Evolutionary conservation across 441 rosid genomes (phyloP).

Genomic region (Monsonia emarginata): DNA sequence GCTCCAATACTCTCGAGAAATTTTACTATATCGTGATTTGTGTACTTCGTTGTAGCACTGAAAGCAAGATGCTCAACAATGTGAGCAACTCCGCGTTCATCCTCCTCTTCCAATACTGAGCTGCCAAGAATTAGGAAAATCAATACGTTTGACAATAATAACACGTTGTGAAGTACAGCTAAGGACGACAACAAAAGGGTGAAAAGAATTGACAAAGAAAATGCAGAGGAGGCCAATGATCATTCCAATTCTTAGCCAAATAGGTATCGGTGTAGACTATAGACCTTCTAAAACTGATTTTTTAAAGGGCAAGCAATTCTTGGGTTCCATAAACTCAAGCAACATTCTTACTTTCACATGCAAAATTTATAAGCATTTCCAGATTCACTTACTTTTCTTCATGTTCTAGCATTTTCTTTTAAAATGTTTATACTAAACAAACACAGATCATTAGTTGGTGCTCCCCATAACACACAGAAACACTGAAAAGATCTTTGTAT

Average conservation of each 20-base stretch:
- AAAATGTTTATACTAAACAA: neutral
- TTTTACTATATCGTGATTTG: slow-evolving; percentile 83
- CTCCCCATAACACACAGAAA: neutral
- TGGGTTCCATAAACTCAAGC: neutral
- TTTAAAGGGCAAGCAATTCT: neutral
- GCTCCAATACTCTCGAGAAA: slow-evolving; percentile 95
- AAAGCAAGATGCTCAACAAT: slow-evolving; percentile 92
- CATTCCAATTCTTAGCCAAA: neutral
- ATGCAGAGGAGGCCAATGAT: neutral
- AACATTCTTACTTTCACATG: neutral
- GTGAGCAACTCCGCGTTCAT: slow-evolving; percentile 91
- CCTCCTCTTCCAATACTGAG: slow-evolving; percentile 95
- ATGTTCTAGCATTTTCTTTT: neutral
- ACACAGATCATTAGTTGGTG: neutral
- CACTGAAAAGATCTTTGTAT: neutral
- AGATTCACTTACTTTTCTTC: neutral
- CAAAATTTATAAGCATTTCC: neutral
- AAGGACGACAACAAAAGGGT: neutral
- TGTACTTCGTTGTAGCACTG: slow-evolving; percentile 70
- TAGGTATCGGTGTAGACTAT: neutral
- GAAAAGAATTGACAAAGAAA: neutral
- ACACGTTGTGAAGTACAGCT: neutral
- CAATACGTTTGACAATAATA: slow-evolving; percentile 17
- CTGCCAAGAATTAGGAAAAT: slow-evolving; percentile 44
- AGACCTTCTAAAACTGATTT: neutral